A percentile compares a stretch with the other conserved stretches of the same genome.
These are phyloP conservation scores for Arachnomyces sp. DNA, from an alignment of 2,329 filamentous ascomycete species.

Conservation along the genomic window DNA sequence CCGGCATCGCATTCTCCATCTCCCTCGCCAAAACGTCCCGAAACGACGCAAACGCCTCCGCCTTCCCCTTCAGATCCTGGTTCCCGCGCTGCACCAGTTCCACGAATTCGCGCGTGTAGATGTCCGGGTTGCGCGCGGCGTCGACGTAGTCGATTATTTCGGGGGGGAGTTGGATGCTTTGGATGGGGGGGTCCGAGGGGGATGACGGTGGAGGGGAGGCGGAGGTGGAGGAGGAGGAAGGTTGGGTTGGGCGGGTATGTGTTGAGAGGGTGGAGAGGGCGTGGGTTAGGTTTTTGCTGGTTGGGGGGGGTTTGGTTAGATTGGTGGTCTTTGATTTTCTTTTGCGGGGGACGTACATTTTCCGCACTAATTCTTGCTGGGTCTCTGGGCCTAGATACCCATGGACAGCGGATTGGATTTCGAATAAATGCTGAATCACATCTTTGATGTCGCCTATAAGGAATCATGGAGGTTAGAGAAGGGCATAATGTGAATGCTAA, in stretches of 20 bases:
- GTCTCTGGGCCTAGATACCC: slow-evolving; percentile 52
- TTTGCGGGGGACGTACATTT: slow-evolving; percentile 39
- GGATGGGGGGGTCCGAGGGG: slow-evolving; percentile 34
- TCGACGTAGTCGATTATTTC: slow-evolving; percentile 58
- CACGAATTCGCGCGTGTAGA: slow-evolving; percentile 58
- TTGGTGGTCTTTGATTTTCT: slow-evolving; percentile 9
- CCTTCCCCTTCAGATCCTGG: slow-evolving; percentile 53
- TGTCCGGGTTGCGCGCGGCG: slow-evolving; percentile 55
- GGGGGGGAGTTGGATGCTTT: slow-evolving; percentile 48
- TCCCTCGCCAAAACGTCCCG: slow-evolving; percentile 51
- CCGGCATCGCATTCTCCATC: slow-evolving; percentile 51
- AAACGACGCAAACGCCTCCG: slow-evolving; percentile 51
- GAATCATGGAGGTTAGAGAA: slow-evolving; percentile 6
- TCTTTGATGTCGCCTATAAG: slow-evolving; percentile 48
- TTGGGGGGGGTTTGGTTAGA: not conserved
- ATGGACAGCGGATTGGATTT: slow-evolving; percentile 50
- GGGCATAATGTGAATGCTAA: not conserved
- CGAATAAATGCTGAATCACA: slow-evolving; percentile 55
- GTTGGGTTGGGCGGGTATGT: slow-evolving; percentile 26
- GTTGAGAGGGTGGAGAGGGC: slow-evolving; percentile 46
- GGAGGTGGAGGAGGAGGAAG: slow-evolving; percentile 14
- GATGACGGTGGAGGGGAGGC: slow-evolving; percentile 7
- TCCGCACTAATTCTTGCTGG: slow-evolving; percentile 48
- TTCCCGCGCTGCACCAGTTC: slow-evolving; percentile 56
- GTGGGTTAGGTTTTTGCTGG: slow-evolving; percentile 43